Evolutionary conservation across 2,329 filamentous ascomycete genomes (phyloP).

Genomic region (Diatrype stigma): DNA sequence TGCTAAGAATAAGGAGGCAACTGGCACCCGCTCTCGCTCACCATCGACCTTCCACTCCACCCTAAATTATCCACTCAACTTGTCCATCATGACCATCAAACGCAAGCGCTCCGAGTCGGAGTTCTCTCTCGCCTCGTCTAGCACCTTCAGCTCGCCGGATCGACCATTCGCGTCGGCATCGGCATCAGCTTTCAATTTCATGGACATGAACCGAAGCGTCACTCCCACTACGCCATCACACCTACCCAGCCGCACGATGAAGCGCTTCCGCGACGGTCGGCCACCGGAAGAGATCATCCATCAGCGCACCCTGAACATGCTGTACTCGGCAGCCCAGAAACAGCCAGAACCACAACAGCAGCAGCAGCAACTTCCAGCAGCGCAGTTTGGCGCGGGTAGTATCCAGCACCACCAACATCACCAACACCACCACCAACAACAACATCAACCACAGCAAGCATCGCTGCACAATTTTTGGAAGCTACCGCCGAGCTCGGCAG

Average conservation of each 20-base stretch:
- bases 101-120: conserved; percentile 61
- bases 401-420: conserved; percentile 9
- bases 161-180: conserved; percentile 29
- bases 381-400: conserved; percentile 6
- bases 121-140: conserved; percentile 45
- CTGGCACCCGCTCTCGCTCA: too few species aligned
- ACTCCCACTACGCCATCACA: conserved; percentile 31
- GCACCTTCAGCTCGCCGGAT: conserved; percentile 37
- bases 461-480: conserved; percentile 60
- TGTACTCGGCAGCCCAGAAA: conserved; percentile 52
- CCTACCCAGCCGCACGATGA: conserved; percentile 54
- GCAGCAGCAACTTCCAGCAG: conserved; percentile 9
- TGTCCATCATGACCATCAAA: conserved; percentile 48
- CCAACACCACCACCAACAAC: too few species aligned
- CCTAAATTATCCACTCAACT: neutral
- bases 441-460: conserved; percentile 34
- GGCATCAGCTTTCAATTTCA: too few species aligned
- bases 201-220: conserved; percentile 27
- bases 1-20: too few species aligned
- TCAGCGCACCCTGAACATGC: conserved; percentile 52
- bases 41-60: neutral
- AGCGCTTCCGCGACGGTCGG: conserved; percentile 56
- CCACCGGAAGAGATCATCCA: conserved; percentile 54
- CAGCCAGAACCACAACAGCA: conserved; percentile 38
- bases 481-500: conserved; percentile 37